These are phyloP conservation scores for Reutealis trisperma DNA, from an alignment of 345 rosid genomes.

Conservation along the genomic window DNA sequence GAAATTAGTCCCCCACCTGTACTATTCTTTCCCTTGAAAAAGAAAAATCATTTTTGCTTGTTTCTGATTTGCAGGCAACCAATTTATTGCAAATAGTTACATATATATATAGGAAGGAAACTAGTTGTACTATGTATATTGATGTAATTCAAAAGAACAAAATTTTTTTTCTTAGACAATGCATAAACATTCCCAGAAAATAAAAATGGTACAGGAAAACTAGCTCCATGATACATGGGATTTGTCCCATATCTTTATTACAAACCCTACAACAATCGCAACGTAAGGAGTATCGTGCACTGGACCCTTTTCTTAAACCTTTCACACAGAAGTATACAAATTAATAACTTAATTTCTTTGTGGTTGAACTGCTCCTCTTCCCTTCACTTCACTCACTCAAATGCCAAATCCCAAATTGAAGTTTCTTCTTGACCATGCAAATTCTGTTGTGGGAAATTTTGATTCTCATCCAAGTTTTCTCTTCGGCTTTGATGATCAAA, in stretches of 20 bases:
- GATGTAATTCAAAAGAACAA: too few relatives aligned
- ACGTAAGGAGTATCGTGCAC: too few relatives aligned
- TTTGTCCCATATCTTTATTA: too few relatives aligned
- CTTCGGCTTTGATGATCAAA: constrained; percentile 3
- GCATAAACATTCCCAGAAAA: too few relatives aligned
- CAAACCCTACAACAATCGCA: too few relatives aligned
- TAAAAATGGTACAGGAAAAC: not conserved
- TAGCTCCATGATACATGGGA: not conserved
- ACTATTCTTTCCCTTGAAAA: not conserved
- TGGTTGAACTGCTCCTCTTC: not conserved
- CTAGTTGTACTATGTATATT: too few relatives aligned
- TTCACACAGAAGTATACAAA: too few relatives aligned
- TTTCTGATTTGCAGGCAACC: constrained; percentile 1
- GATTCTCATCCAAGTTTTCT: constrained; percentile 14
- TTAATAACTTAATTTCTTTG: too few relatives aligned
- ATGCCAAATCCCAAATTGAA: constrained; percentile 47
- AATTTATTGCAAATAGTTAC: not conserved
- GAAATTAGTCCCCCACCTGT: not conserved
- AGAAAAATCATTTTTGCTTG: not conserved
- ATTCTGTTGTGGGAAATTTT: not conserved
- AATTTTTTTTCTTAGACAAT: too few relatives aligned
- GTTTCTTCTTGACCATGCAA: constrained; percentile 7
- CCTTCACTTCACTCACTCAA: not conserved
- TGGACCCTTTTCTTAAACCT: too few relatives aligned
- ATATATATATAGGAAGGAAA: too few relatives aligned